Conservation (phyloP, 2,329 filamentous ascomycete genomes). For the Paracamarosporium sp. region DNA sequence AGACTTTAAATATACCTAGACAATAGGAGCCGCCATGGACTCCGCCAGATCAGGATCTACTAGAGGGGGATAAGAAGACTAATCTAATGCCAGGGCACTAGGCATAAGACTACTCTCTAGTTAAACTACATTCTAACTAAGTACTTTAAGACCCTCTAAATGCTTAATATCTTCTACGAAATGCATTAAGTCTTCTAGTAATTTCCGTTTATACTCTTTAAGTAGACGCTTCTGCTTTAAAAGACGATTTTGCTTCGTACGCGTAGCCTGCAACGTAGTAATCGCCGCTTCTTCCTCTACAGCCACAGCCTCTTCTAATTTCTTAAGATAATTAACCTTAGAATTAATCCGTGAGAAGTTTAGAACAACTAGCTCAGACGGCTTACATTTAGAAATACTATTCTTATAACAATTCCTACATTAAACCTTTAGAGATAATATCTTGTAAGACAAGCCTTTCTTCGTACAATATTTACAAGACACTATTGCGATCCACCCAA, state of each 20-base stretch:
- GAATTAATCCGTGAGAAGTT: too few relatives aligned
- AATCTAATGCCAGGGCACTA: not conserved
- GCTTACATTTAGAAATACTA: not conserved
- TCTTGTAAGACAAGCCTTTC: not conserved
- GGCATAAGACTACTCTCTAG: not conserved
- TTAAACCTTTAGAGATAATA: not conserved
- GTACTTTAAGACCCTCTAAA: not conserved
- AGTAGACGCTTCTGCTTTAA: not conserved
- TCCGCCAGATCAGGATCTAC: not conserved
- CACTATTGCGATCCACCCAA: not conserved
- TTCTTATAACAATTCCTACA: not conserved
- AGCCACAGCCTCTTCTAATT: not conserved
- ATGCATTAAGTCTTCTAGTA: not conserved
- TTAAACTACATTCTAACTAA: not conserved
- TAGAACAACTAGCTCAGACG: too few relatives aligned
- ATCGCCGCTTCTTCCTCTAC: not conserved
- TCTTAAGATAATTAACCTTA: not conserved
- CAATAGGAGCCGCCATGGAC: not conserved
- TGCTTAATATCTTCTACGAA: not conserved
- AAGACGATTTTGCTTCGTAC: not conserved
- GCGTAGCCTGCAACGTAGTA: not conserved
- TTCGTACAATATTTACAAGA: not conserved
- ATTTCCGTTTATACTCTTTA: not conserved
- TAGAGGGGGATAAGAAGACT: not conserved
- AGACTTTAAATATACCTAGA: not conserved